Evolutionary conservation across 2,329 filamentous ascomycete genomes (phyloP), one percentile per base, ranked within the genome.

Genomic region (Pseudocercospora fijiensis): DNA sequence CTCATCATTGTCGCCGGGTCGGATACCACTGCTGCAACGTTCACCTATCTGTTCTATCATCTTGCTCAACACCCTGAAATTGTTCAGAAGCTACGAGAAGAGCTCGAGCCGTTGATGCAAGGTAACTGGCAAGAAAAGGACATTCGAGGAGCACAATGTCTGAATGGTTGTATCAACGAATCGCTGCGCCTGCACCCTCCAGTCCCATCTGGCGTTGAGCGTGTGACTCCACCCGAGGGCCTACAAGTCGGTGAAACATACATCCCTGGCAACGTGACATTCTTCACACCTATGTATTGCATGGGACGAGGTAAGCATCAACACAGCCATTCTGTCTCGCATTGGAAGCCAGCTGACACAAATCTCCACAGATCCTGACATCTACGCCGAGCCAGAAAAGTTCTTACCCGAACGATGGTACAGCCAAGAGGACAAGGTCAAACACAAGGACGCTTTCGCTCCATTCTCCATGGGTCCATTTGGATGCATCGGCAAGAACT

Each of bases 11-110:
- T 78, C n/a, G 77, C 78, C 11, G 77, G 78, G 4, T 78, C 76
- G 37, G 80, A 82, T 64, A 82, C 80, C 2, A 80, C 78, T 0
- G 74, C 79, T 4, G 74, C 76, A 0, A 76, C 79, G 0, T 70
- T 82, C 13, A 75, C 77, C 0, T 74, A 74, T 57, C 66, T 81
- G 11, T 79, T 83, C 70, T 82, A 78, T 66, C 71, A 78, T 51
- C 69, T 78, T 1, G 74, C 73, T 8, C 69, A 70, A 6, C 67
- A 77, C 28, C 73, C 72, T 5, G 71, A 67, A 20, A 66, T 61
- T 22, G 67, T 74, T 24, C 67, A 70, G 28, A 74, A 74, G 56
- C 62, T 81, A 51, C 71, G 77, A 26, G 61, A 75, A 57, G 75
- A 79, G 65, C 67, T 79, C 1, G 68, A 73, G 53, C 67, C 67